Base-by-base conservation (phyloP, 192 early-diverging fungal genomes). In the Gaertneriomyces semiglobifer region DNA sequence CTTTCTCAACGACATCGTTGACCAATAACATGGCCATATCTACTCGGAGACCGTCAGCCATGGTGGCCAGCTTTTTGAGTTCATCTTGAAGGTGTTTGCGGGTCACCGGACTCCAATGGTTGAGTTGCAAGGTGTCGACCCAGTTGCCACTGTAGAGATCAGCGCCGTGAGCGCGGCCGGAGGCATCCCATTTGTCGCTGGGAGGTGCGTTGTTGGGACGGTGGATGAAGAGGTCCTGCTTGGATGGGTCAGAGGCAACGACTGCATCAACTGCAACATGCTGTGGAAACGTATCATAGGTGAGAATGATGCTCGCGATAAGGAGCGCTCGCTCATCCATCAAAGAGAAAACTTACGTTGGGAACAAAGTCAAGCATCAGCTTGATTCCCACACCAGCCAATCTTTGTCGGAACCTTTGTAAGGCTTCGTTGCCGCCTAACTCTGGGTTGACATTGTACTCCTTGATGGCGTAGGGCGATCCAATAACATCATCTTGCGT, bases 361-460 rank as follows among this genome's bases (percentile, higher is more conserved):
- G 55, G 55, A 16, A 57, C 55, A 57, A 57, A 57, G 38, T 57
- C 55, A 16, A 57, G 38, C 55, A 57, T 57, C 16, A 57, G 38
- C 55, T 57, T 57, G 6, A 57, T 57, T 6, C 55, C 55, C 14
- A 16, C 2, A 14, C 39, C 19, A 12, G 16, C 38, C 55, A 57
- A 57, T 39, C 55, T 16, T 39, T 57, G 16, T 33, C 55, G 16
- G 12, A 57, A 38, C 55, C 39, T 33, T 12, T 14, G 12, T 38
- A 57, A 39, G 4, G 6, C 55, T 33, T 57, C 55, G 39, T 57
- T 39, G 39, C 55, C 55, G 33, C 55, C 55, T 12, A 57, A 38
- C 33, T 57, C 55, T 25, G 55, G 55, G 38, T 38, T 57, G 19
- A 57, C 55, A 16, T 16, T 57, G 38, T 57, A 57, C 39, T 57